Evolutionary conservation across 208 protist species (phyloP), one percentile per base, ranked within the genome.

Genomic region (Borovskyia barvae): DNA sequence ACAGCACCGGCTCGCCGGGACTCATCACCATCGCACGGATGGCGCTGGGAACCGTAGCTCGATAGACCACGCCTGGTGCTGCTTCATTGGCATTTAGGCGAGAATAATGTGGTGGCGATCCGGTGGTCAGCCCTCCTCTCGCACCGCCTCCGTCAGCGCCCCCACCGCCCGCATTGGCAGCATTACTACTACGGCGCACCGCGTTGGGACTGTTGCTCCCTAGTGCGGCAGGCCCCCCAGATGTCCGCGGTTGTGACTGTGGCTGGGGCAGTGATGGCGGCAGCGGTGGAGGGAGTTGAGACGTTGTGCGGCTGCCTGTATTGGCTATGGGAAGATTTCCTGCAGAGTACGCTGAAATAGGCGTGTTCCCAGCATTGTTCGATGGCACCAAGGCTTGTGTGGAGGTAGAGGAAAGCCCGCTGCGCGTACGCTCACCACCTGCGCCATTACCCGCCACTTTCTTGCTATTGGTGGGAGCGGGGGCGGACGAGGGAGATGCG

Each of bases 11-110:
- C 46, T 80, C 81, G 37, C 85, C 76, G n/a, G 82, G 88, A 9
- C 77, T 62, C 33, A 90, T 62, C 9, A 74, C 80, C 75, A 92
- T 82, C 53, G 82, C 77, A 0, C 80, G 73, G 53, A 92, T 68
- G 14, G 8, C 42, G 7, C 72, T 25, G 22, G 66, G 46, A 39
- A 89, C 28, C 7, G 75, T 46, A 69, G 88, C 76, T 19, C 82
- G 78, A 14, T 80, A 90, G 5, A 92, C 75, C 14, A 66, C 40
- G 1, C 75, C 69, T n/a, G 56, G 67, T 11, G 43, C 54, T 17
- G 64, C 54, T 48, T 70, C 64, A 35, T 42, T 70, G 1, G 64
- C 33, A 49, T 28, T 70, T 32, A 70, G 42, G 8, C 54, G 64
- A 12, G 64, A 70, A 32, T 70, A 70, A 39, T 62, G 64, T 33